Evolutionary conservation across 257 asterid species (phyloP), one percentile per base, ranked within the genome.

Genomic region (Hygrophila difformis): DNA sequence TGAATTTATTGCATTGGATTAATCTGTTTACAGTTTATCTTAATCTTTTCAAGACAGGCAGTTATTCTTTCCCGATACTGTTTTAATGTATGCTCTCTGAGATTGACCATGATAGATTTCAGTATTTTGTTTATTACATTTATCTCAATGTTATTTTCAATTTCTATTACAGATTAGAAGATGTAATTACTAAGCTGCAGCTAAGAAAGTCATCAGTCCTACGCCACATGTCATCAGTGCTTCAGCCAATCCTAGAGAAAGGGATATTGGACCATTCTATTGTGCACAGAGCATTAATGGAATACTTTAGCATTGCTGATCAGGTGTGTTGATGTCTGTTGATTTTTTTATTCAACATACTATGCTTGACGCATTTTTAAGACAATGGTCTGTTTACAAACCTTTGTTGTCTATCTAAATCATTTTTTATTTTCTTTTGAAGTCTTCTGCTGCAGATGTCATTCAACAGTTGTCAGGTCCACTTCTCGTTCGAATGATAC

Each of bases 201-300:
- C 53, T 85, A 49, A 91, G 74, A 55, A 77, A 74, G 59, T 39
- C 93, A 3, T 73, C 94, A 17, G 98, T 89, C 31, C 18, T 61
- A 23, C 96, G 96, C 12, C 93, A 89, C 71, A 82, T 89, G 96
- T 31, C 80, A 26, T 55, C 81, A 17, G 82, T 76, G 44, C 94
- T 89, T 60, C 84, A 75, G 60, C 96, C 94, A 52, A 75, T 89
- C 55, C 41, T 89, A 59, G 98, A 89, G 73, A 89, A 89, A 65
- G 93, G 96, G 49, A 79, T 89, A 59, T 57, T 89, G 41, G 88
- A 78, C 73, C 98, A 89, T 69, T 85, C 94, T n/a, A 82, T 89
- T 46, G 77, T 78, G 24, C 98, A 89, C 78, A 70, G 72, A 70
- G 78, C 82, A 42, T 49, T 89, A 17, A 66, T 78, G 67, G 98